Evolutionary conservation across 106 monocot genomes (phyloP), one percentile per base, ranked within the genome.

Genomic region (Apostasia shenzhenica): DNA sequence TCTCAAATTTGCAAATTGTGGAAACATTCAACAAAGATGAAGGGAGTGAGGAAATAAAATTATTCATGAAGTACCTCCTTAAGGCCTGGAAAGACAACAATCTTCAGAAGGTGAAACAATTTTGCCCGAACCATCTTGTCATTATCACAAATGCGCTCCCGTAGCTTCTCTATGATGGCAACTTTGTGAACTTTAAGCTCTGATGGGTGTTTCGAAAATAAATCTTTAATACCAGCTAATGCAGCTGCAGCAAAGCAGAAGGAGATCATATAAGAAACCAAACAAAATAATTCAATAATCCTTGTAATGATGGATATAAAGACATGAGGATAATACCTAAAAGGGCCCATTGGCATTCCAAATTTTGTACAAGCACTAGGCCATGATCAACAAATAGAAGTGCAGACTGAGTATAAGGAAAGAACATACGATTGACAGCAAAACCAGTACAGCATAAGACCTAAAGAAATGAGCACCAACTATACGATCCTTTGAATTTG

Each of bases 271-370:
- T 2, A 61, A 8, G 51, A 49, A 1, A 42, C 26, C 26, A 26
- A 26, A 26, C 26, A 26, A 26, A 26, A 26, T 26, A 26, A 26
- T 26, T 26, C 26, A 26, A 26, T 26, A 26, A 26, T 26, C 26
- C 0, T 26, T 26, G 26, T 26, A 26, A 26, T 26, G 26, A 26
- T 26, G 26, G 26, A 26, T 26, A 26, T 26, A 26, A 2, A 45
- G 45, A 4, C 45, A 63, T 45, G 39, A 45, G 41, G n/a, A 63
- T 45, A 73, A 39, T 82, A 99, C 99, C 99, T 93, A 85, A 99
- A 93, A 63, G 99, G 99, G 48, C 99, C 99, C 90, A 99, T 99
- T 54, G 99, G 99, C 99, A 99, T 99, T 69, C 99, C 99, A 88
- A 99, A 99, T 72, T 90, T 90, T 49, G 90, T 88, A 67, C 81